Evolutionary conservation across 768 basidiomycete genomes (phyloP).

Genomic region (Suillus fuscotomentosus): DNA sequence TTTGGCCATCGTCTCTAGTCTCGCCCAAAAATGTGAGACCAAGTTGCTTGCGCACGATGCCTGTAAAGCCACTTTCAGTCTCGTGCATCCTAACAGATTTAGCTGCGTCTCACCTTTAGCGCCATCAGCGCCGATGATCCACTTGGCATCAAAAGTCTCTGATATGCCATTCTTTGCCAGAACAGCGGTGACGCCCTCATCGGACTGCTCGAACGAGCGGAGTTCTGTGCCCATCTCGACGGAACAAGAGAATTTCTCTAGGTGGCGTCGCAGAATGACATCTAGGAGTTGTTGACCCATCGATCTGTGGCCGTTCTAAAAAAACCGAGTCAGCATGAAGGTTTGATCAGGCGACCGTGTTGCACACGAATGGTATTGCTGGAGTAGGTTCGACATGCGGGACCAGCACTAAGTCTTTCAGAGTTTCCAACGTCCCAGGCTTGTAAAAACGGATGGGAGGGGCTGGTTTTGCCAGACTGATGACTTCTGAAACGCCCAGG

Average conservation of each 20-base stretch:
- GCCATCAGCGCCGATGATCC: slow-evolving; percentile 16
- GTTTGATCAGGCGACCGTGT: not conserved
- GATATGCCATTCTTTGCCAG: not conserved
- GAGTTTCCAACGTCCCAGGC: slow-evolving; percentile 3
- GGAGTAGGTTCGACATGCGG: slow-evolving; percentile 19
- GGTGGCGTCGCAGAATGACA: slow-evolving; percentile 8
- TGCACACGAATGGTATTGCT: slow-evolving; percentile 26
- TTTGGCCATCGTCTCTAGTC: slow-evolving; percentile 23
- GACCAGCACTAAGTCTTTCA: slow-evolving; percentile 12
- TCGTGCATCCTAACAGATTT: not conserved
- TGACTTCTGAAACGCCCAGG: slow-evolving; percentile 36
- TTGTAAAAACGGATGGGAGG: slow-evolving; percentile 34
- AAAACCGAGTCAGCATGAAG: not conserved
- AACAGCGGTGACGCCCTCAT: slow-evolving; percentile 27
- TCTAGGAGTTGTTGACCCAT: slow-evolving; percentile 27
- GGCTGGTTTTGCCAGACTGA: slow-evolving; percentile 25
- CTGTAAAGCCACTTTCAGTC: not conserved
- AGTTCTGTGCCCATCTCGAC: slow-evolving; percentile 39
- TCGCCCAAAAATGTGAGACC: slow-evolving; percentile 24
- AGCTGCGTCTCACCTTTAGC: slow-evolving; percentile 13
- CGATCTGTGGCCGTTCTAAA: not conserved
- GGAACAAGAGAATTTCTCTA: slow-evolving; percentile 13
- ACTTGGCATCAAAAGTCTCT: slow-evolving; percentile 8
- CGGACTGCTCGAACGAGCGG: slow-evolving; percentile 30
- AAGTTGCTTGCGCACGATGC: slow-evolving; percentile 9